Conservation (phyloP, 495 filamentous ascomycete genomes). For the Halenospora varia region DNA sequence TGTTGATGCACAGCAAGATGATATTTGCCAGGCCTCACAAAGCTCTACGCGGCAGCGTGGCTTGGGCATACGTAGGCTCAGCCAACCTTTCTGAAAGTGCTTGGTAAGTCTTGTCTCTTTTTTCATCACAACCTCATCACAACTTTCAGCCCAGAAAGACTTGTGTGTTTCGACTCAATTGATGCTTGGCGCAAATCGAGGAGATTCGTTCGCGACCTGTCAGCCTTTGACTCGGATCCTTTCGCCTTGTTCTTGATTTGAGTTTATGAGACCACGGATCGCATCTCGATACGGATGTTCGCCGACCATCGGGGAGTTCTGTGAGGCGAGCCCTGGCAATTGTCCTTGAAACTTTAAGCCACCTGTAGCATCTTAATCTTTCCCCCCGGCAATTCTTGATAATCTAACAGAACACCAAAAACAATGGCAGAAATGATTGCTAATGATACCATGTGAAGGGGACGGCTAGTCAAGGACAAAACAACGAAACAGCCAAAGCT, state of each 20-base stretch:
- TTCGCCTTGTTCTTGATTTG: not conserved
- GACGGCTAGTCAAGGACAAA: conserved; percentile 65
- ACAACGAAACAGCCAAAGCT: conserved; percentile 62
- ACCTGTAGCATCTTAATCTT: not conserved
- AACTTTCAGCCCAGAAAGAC: not conserved
- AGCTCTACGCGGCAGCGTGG: not conserved
- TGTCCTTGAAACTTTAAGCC: not conserved
- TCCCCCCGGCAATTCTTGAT: not conserved
- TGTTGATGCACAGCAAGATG: conserved; percentile 91
- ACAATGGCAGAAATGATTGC: too few species aligned
- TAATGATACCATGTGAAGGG: conserved; percentile 41
- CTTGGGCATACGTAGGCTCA: conserved; percentile 88
- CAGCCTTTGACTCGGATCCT: not conserved
- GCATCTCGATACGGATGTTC: not conserved
- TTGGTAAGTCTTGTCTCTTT: conserved; percentile 55
- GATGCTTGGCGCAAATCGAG: not conserved
- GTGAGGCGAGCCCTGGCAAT: not conserved
- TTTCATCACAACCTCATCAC: not conserved
- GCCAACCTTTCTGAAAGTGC: conserved; percentile 91
- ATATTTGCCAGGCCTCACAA: conserved; percentile 55
- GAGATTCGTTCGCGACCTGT: not conserved
- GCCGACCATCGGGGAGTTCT: not conserved
- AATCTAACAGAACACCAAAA: too few species aligned
- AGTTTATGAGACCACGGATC: not conserved
- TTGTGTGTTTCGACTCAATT: not conserved